phyloP scores from a whole-genome alignment of 169 alveolate species.

The Plasmodium knowlesi region DNA sequence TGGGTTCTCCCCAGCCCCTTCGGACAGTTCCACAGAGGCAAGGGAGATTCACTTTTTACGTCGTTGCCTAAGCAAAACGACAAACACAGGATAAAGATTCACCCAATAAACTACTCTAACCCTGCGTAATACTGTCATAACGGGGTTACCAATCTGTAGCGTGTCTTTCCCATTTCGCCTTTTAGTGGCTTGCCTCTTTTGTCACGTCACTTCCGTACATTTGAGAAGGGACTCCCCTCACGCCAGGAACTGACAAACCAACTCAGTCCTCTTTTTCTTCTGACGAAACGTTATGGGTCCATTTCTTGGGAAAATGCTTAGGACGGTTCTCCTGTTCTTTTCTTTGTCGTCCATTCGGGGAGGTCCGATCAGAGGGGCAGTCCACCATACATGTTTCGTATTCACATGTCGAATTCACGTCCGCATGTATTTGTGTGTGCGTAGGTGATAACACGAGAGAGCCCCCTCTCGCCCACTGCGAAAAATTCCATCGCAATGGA shows the following conservation, averaged over 20 bases:
- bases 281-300: not conserved
- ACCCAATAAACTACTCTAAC: not conserved
- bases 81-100: not conserved
- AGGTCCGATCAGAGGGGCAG: slow-evolving; percentile 3
- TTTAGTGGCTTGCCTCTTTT: not conserved
- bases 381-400: not conserved
- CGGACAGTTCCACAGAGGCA: not conserved
- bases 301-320: not conserved
- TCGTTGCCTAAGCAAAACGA: not conserved
- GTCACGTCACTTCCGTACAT: not conserved
- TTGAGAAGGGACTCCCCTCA: not conserved
- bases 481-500: not conserved
- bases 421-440: not conserved
- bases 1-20: not conserved
- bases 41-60: not conserved
- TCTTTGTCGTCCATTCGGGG: not conserved
- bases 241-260: not conserved
- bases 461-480: not conserved
- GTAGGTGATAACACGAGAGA: not conserved
- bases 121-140: not conserved
- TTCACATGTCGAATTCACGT: not conserved
- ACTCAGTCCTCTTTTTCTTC: not conserved
- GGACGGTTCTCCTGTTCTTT: not conserved
- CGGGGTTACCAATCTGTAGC: not conserved
- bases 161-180: not conserved